Base-by-base conservation (phyloP, 345 rosid genomes). In the Gossypium thurberi region DNA sequence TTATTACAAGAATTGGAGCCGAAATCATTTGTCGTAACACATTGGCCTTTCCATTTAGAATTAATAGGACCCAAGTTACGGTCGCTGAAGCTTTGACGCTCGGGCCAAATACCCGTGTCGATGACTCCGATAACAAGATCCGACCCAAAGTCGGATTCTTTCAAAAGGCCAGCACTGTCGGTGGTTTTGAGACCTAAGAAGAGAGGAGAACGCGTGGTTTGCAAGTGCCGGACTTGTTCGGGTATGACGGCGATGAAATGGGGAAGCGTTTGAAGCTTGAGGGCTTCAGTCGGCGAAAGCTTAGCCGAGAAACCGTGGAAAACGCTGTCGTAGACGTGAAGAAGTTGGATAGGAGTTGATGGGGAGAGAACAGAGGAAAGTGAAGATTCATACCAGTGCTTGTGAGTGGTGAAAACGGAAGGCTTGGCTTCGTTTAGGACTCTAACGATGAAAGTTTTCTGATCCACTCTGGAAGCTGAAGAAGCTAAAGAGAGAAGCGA, bases 61-160 rank as follows among this genome's bases (percentile, higher is more conserved):
- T 98, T 96, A 4, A 92, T 77, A 1, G 94, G 88, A 15, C 84
- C 91, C 33, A 95, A 91, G 70, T 84, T 89, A 20, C 84, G 84
- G 85, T 91, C 99, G 50, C 91, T 81, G 81, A 92, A 95, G 85
- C 98, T 89, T 46, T 90, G 86, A 1, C 90, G 80, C 77, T 92
- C 96, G 0, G 99, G 99, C 97, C 98, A 92, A 60, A 95, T 82
- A 61, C 98, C 99, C 14, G 98, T 95, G 65, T 95, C 99, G 28
- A 95, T 82, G 50, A 95, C 96, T 1, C 94, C 99, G 40, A 95
- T 82, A 43, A 95, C 97, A 52, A 92, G 94, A 73, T 95, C 98
- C 64, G 99, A 95, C 46, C 99, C 99, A 70, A 89, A 95, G 69
- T 92, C 91, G 10, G 99, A 92, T 18, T 92, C 91, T 15, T 89